Evolutionary conservation across 805 yeast genomes (phyloP).

Genomic region (Saccharomycopsis sp.): DNA sequence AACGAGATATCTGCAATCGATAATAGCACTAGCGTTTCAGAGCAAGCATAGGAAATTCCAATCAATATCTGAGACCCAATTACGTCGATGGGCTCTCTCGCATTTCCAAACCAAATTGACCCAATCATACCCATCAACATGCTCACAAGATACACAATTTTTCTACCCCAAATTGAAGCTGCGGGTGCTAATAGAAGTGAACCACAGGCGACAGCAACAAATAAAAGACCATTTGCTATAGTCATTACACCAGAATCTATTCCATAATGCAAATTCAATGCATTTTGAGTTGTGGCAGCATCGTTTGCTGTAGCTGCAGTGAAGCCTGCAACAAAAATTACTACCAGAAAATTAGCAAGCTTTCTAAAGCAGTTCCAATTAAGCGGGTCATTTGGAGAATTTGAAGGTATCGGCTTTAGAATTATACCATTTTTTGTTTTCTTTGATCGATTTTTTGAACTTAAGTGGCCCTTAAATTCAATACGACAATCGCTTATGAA

Average conservation of each 20-base stretch:
- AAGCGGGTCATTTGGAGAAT: conserved; percentile 56
- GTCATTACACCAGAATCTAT: conserved; percentile 65
- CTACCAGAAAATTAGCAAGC: conserved; percentile 41
- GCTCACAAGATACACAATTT: conserved; percentile 56
- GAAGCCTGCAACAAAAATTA: conserved; percentile 55
- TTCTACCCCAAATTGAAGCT: conserved; percentile 62
- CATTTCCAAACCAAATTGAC: conserved; percentile 61
- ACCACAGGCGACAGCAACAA: conserved; percentile 60
- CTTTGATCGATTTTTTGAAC: too few species aligned
- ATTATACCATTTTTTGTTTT: conserved; percentile 40
- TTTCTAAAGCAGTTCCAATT: conserved; percentile 41
- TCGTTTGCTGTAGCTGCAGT: conserved; percentile 71
- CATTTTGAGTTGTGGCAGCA: conserved; percentile 66
- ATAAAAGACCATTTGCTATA: conserved; percentile 75
- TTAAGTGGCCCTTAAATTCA: too few species aligned
- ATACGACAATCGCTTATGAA: too few species aligned
- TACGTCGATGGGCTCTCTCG: conserved; percentile 49
- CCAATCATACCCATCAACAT: conserved; percentile 55
- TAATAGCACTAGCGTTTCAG: conserved; percentile 65
- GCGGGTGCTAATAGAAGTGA: conserved; percentile 61
- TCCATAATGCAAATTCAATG: conserved; percentile 50
- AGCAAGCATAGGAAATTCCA: conserved; percentile 75
- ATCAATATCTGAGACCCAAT: conserved; percentile 75
- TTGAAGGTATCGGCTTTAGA: conserved; percentile 55
- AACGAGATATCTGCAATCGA: conserved; percentile 67